Evolutionary conservation across 495 filamentous ascomycete genomes (phyloP).

Genomic region (Stereocaulon alpinum): DNA sequence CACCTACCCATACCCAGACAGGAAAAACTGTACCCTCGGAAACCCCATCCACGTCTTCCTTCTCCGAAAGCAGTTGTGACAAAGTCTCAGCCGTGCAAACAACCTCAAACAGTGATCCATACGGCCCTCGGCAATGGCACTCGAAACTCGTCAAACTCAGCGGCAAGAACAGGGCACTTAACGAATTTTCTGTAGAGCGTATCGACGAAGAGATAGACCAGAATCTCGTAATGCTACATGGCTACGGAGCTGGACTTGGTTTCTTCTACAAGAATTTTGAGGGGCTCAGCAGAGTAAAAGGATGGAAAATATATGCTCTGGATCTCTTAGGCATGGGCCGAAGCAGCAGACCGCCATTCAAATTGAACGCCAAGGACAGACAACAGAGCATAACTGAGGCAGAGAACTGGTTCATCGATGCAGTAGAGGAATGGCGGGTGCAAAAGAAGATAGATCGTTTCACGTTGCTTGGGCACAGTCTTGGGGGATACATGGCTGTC

Average conservation of each 20-base stretch:
- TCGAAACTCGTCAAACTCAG: conserved; percentile 73
- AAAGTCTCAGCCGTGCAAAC: conserved; percentile 38
- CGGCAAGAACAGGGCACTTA: conserved; percentile 77
- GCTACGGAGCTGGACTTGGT: conserved; percentile 88
- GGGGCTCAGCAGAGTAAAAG: conserved; percentile 58
- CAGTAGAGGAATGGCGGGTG: conserved; percentile 89
- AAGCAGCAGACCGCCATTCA: conserved; percentile 74
- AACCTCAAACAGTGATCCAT: conserved; percentile 57
- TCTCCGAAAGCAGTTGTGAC: conserved; percentile 32
- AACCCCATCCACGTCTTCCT: conserved; percentile 24
- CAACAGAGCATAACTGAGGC: conserved; percentile 80
- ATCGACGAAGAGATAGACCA: conserved; percentile 63
- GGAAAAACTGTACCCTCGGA: conserved; percentile 40
- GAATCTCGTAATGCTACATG: conserved; percentile 94
- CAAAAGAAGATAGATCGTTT: conserved; percentile 84
- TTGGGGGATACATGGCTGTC: conserved; percentile 89
- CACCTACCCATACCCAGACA: conserved; percentile 60
- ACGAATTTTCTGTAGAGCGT: conserved; percentile 87
- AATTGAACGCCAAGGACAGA: conserved; percentile 67
- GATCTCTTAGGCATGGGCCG: conserved; percentile 94
- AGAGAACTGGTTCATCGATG: conserved; percentile 92
- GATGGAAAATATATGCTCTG: conserved; percentile 85
- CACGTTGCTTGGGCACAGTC: conserved; percentile 82
- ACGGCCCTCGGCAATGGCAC: conserved; percentile 77
- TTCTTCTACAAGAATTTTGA: conserved; percentile 99